These are phyloP conservation scores for Neurospora sublineolata DNA, from an alignment of 495 filamentous ascomycete species.

Conservation along the genomic window DNA sequence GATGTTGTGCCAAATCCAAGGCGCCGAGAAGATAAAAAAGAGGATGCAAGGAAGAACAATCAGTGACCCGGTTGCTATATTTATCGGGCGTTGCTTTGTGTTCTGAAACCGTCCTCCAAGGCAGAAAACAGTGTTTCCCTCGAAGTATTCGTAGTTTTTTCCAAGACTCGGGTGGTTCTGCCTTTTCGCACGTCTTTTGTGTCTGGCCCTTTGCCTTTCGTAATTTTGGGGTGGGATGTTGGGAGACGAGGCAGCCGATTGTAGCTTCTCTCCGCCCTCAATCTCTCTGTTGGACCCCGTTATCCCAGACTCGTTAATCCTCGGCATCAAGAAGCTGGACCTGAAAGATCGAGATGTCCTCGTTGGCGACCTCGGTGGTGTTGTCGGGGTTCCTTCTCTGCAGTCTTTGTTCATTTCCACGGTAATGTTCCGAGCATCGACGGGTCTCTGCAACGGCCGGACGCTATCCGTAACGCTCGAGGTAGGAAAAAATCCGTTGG, in stretches of 20 bases:
- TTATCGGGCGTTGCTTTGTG: constrained; percentile 78
- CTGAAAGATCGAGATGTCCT: constrained; percentile 63
- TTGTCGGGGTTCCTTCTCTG: constrained; percentile 36
- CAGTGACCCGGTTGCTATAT: constrained; percentile 72
- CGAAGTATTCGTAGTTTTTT: constrained; percentile 81
- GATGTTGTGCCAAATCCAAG: constrained; percentile 83
- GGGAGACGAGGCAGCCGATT: constrained; percentile 66
- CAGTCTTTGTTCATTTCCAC: constrained; percentile 47
- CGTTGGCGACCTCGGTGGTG: constrained; percentile 20
- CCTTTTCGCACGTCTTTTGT: constrained; percentile 7
- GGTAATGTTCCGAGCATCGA: constrained; percentile 40
- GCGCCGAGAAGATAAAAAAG: constrained; percentile 78
- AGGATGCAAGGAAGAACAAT: constrained; percentile 64
- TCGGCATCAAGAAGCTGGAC: constrained; percentile 51
- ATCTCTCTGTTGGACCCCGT: constrained; percentile 41
- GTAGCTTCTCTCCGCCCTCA: constrained; percentile 61
- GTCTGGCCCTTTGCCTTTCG: constrained; percentile 13
- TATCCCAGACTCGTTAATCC: constrained; percentile 30
- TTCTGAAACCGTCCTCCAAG: constrained; percentile 79
- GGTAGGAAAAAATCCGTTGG: constrained; percentile 49
- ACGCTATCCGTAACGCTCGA: constrained; percentile 65
- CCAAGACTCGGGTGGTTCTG: constrained; percentile 25
- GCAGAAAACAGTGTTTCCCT: constrained; percentile 84
- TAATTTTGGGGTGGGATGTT: constrained; percentile 31
- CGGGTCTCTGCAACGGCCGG: constrained; percentile 47